Evolutionary conservation across 805 yeast genomes (phyloP), one percentile per base, ranked within the genome.

Genomic region (Wickerhamomyces mucosus): DNA sequence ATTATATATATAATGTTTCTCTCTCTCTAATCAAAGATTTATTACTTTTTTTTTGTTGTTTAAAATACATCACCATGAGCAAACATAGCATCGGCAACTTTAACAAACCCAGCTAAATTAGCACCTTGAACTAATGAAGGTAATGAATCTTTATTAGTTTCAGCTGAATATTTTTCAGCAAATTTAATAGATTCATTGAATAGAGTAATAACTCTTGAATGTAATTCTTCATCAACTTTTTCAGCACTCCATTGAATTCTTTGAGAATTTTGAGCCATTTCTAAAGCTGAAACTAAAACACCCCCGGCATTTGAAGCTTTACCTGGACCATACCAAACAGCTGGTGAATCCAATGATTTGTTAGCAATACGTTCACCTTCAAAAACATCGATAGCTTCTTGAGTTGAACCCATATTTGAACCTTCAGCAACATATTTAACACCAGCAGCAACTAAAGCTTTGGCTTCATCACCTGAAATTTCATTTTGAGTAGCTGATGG

Each of bases 241-340:
- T 86, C 96, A 38, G 77, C 51, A 42, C 95, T 73, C 96, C 97
- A 92, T 46, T 66, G 63, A 46, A 77, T 75, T 72, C 96, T 82
- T 60, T 81, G 94, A 37, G 96, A 84, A 83, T 89, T 92, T 72
- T 89, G 98, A 45, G 97, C 96, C 98, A 89, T 92, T 73, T 89
- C 98, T 47, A 89, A 74, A 57, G 96, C 97, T 38, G 96, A 85
- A 37, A 88, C 96, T 37, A 96, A 95, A 51, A 89, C 98, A 78
- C 98, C 98, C 69, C 97, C 98, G 69, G 94, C 81, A 78, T 89
- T 89, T 55, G 96, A 89, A 50, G 96, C 96, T 76, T 89, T 89
- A 67, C 96, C 97, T 59, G 96, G 96, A 53, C 95, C 97, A 67
- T 88, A 89, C 98, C 98, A 89, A 64, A 86, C 83, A 40, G 75